phyloP scores from a whole-genome alignment of 768 basidiomycete species.

The Nevesoporus exiguus region DNA sequence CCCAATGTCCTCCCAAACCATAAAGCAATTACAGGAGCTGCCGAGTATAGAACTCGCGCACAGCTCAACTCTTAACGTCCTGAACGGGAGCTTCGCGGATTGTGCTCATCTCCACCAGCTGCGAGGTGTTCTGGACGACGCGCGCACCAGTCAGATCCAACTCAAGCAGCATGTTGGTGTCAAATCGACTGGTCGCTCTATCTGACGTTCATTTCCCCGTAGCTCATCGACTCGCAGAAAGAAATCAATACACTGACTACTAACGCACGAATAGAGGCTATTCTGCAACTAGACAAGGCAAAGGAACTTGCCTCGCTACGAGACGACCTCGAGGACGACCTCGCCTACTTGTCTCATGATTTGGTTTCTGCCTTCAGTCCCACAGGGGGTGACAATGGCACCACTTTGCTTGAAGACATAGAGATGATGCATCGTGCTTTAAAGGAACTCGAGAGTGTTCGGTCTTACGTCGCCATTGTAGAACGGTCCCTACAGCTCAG shows the following conservation, averaged over 20 bases:
- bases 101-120: constrained; percentile 51
- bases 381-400: constrained; percentile 42
- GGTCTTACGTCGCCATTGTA: constrained; percentile 71
- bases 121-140: constrained; percentile 41
- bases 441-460: constrained; percentile 72
- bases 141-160: constrained; percentile 38
- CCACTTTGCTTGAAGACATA: constrained; percentile 78
- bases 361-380: constrained; percentile 52
- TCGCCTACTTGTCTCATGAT: constrained; percentile 61
- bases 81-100: constrained; percentile 48
- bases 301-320: constrained; percentile 74
- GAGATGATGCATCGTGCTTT: constrained; percentile 75
- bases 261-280: constrained; percentile 45
- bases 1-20: constrained; percentile 40
- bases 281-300: constrained; percentile 55
- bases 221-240: constrained; percentile 56
- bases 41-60: constrained; percentile 42
- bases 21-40: constrained; percentile 48
- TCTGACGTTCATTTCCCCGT: constrained; percentile 34
- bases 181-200: constrained; percentile 14
- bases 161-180: constrained; percentile 45
- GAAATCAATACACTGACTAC: constrained; percentile 45
- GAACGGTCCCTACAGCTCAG: constrained; percentile 69
- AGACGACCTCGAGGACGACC: constrained; percentile 75
- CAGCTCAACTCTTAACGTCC: constrained; percentile 30